phyloP scores from a whole-genome alignment of 371 early-diverging fungal species.

The Rhizopus arrhizus region DNA sequence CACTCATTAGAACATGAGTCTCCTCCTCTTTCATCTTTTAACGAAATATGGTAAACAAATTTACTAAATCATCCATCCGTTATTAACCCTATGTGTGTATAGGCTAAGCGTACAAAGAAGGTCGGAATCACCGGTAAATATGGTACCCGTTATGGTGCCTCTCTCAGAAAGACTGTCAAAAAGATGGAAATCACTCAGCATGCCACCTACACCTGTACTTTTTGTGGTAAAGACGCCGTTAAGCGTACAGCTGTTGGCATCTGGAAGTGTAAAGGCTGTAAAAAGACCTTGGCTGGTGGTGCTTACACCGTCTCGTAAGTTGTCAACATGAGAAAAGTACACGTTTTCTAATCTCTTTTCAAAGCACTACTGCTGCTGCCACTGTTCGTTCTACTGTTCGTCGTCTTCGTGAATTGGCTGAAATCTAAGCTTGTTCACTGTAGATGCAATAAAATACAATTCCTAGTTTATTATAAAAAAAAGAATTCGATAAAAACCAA shows the following conservation, averaged over 20 bases:
- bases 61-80: slow-evolving; percentile 34
- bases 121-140: slow-evolving; percentile 99
- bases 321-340: neutral
- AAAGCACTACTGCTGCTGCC: slow-evolving; percentile 88
- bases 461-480: no score
- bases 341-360: neutral
- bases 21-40: neutral
- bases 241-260: slow-evolving; percentile 98
- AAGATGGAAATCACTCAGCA: slow-evolving; percentile 99
- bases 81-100: slow-evolving; percentile 12
- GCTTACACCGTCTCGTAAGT: slow-evolving; percentile 94
- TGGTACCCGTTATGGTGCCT: slow-evolving; percentile 99
- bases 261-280: slow-evolving; percentile 99
- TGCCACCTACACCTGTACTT: slow-evolving; percentile 98
- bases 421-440: slow-evolving; percentile 68
- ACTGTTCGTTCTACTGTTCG: slow-evolving; percentile 94
- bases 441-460: slow-evolving; percentile 20
- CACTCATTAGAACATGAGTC: neutral
- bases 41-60: slow-evolving; percentile 19
- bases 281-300: slow-evolving; percentile 97
- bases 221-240: slow-evolving; percentile 99
- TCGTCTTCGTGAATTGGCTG: slow-evolving; percentile 97
- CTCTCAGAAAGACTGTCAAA: slow-evolving; percentile 99
- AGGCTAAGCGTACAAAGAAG: slow-evolving; percentile 99
- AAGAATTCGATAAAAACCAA: no score